Percentiles rank a stretch among this genome's conserved stretches.
Conservation (phyloP, 1,284 basidiomycete species). For the Naganishia cerealis region DNA sequence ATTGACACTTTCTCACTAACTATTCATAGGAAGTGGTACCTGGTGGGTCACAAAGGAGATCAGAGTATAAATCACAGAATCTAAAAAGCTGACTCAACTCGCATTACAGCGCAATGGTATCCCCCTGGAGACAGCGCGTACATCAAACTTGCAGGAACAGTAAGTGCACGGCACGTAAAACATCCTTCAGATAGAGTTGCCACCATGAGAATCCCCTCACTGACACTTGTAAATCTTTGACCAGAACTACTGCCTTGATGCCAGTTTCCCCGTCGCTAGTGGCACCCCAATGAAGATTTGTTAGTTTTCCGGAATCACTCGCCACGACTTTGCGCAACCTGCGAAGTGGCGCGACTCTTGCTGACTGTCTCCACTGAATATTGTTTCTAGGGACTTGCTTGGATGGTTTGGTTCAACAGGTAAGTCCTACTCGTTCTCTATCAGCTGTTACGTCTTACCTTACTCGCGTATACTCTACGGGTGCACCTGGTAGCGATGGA, state of each 20-base stretch:
- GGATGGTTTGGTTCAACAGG: constrained; percentile 23
- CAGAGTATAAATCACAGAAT: no score
- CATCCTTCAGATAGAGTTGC: background rate
- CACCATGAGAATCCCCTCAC: background rate
- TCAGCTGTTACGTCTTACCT: background rate
- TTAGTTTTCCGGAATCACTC: background rate
- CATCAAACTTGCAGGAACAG: constrained; percentile 26
- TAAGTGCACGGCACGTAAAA: background rate
- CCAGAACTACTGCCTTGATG: constrained; percentile 22
- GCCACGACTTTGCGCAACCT: background rate
- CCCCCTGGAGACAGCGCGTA: constrained; percentile 19
- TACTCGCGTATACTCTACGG: background rate
- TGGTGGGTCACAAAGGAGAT: background rate
- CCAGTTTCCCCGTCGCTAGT: constrained; percentile 35
- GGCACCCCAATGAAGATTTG: constrained; percentile 32
- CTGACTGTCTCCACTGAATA: background rate
- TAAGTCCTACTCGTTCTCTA: background rate
- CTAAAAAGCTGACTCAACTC: background rate
- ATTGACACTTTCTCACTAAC: no score
- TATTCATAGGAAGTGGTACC: constrained; percentile 7
- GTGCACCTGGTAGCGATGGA: constrained; percentile 1
- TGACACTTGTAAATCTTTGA: no score
- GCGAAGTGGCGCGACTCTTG: background rate
- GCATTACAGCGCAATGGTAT: constrained; percentile 19
- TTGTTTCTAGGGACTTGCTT: constrained; percentile 19